phyloP scores from a whole-genome alignment of 2,329 filamentous ascomycete genomes.

The Penicillium sp. region DNA sequence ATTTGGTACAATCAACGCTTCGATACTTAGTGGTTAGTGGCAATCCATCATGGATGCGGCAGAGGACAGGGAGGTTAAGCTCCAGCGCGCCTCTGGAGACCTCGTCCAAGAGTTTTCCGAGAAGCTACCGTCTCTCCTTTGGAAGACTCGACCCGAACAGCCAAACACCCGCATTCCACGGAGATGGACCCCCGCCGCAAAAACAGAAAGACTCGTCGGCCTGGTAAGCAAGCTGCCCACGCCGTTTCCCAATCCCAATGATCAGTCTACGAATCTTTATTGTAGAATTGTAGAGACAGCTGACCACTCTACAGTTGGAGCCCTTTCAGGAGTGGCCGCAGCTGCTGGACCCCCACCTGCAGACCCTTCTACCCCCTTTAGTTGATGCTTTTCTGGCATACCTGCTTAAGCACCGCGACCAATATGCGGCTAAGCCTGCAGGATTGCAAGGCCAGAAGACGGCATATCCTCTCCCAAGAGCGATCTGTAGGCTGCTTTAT shows the following conservation, averaged over 20 bases:
- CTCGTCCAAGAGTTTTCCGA: conserved; percentile 36
- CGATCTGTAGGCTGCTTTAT: conserved; percentile 73
- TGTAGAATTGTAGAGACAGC: too few relatives aligned
- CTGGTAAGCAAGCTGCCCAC: too few relatives aligned
- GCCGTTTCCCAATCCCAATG: too few relatives aligned
- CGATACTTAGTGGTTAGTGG: too few relatives aligned
- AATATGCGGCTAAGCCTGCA: conserved; percentile 34
- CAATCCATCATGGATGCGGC: conserved; percentile 36
- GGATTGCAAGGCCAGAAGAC: conserved; percentile 32
- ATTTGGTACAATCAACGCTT: too few relatives aligned
- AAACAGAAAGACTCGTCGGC: conserved; percentile 33
- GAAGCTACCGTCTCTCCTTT: conserved; percentile 38
- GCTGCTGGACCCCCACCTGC: conserved; percentile 74
- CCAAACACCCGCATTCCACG: conserved; percentile 25
- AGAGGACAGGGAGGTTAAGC: conserved; percentile 39
- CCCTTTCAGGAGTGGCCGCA: conserved; percentile 96
- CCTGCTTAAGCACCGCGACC: conserved; percentile 40
- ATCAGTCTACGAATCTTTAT: too few relatives aligned
- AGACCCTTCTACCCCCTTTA: conserved; percentile 63
- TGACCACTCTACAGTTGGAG: conserved; percentile 61
- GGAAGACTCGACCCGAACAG: too few relatives aligned
- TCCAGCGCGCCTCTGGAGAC: conserved; percentile 40
- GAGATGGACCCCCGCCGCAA: conserved; percentile 32
- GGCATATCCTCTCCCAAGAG: conserved; percentile 52
- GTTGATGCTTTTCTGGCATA: conserved; percentile 67